A percentile compares a stretch with the other conserved stretches of the same genome.
These are phyloP conservation scores for Stachybotrys chlorohalonatus DNA, from an alignment of 2,329 filamentous ascomycete species.

Conservation along the genomic window DNA sequence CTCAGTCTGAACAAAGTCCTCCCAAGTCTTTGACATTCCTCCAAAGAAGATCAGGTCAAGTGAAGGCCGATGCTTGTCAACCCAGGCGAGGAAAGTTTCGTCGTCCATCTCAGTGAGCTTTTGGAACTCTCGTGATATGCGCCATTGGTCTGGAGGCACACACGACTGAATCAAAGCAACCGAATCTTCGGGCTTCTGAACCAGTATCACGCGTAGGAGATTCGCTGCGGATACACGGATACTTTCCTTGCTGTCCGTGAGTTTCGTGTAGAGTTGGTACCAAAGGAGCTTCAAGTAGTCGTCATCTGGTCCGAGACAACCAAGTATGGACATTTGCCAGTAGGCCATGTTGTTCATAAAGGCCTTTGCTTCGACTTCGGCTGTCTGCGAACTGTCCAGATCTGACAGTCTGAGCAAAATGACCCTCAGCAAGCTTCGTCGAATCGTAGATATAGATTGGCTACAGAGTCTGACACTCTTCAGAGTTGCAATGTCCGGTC, in stretches of 20 bases:
- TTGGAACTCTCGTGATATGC: slow-evolving; percentile 68
- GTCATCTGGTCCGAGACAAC: slow-evolving; percentile 67
- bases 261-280: slow-evolving; percentile 85
- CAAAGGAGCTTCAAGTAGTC: slow-evolving; percentile 78
- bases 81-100: slow-evolving; percentile 78
- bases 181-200: slow-evolving; percentile 85
- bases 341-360: slow-evolving; percentile 84
- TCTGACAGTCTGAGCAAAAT: slow-evolving; percentile 77
- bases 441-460: slow-evolving; percentile 69
- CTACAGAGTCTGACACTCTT: slow-evolving; percentile 90
- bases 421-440: slow-evolving; percentile 68
- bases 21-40: slow-evolving; percentile 74
- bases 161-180: slow-evolving; percentile 63
- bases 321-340: slow-evolving; percentile 89
- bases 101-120: slow-evolving; percentile 84
- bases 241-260: slow-evolving; percentile 59
- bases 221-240: slow-evolving; percentile 72
- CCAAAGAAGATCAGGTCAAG: slow-evolving; percentile 78
- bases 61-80: slow-evolving; percentile 70
- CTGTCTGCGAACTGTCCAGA: slow-evolving; percentile 55
- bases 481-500: slow-evolving; percentile 67
- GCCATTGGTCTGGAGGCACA: slow-evolving; percentile 59
- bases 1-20: slow-evolving; percentile 74
- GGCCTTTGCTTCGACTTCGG: slow-evolving; percentile 52
- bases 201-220: slow-evolving; percentile 83